These are phyloP conservation scores for Neurospora discreta DNA, from an alignment of 495 filamentous ascomycete genomes.

Conservation along the genomic window DNA sequence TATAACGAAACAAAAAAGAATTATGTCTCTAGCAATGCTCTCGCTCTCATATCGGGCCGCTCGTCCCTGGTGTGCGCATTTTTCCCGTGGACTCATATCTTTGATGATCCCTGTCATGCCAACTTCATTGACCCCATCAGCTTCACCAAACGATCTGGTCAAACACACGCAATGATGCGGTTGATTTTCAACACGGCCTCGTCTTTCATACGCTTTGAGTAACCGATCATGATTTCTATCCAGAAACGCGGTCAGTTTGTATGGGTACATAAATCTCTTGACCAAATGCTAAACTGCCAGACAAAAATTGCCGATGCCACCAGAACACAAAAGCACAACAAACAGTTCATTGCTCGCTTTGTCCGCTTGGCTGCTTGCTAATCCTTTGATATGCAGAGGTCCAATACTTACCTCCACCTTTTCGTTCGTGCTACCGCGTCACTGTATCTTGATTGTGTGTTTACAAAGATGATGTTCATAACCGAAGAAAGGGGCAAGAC, in stretches of 20 bases:
- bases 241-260: background rate
- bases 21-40: background rate
- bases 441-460: background rate
- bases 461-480: background rate
- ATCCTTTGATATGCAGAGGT: background rate
- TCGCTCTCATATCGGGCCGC: no score
- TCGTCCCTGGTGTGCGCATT: no score
- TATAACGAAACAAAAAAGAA: background rate
- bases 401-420: background rate
- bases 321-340: background rate
- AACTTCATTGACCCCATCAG: background rate
- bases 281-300: background rate
- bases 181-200: background rate
- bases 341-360: background rate
- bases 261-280: background rate
- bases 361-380: background rate
- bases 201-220: background rate
- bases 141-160: background rate
- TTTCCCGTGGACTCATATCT: background rate
- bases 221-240: background rate
- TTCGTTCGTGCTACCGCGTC: background rate
- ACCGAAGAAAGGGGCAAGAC: background rate
- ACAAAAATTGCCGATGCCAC: background rate
- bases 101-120: background rate
- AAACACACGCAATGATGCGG: background rate